These are phyloP conservation scores for Rhizoclosmatium globosum DNA, from an alignment of 192 early-diverging fungal species.

Conservation along the genomic window DNA sequence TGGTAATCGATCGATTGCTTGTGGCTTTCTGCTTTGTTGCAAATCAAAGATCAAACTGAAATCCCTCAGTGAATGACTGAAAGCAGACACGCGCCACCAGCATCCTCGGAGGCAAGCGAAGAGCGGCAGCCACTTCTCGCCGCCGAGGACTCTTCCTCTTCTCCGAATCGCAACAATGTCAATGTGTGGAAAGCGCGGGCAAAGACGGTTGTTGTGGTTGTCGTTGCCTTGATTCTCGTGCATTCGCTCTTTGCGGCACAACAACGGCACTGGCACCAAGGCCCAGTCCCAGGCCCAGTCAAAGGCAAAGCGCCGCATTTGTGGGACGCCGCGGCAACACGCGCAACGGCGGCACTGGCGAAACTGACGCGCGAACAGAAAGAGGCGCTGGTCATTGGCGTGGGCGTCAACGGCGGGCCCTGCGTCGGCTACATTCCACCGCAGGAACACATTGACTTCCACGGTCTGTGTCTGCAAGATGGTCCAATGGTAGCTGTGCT, in stretches of 20 bases:
- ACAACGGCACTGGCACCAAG: background rate
- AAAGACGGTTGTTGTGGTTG: no score
- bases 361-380: conserved; percentile 17
- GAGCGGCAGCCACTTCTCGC: no score
- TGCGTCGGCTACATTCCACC: conserved; percentile 63
- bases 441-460: conserved; percentile 50
- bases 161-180: background rate
- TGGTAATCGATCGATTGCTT: conserved; percentile 89
- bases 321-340: conserved; percentile 14
- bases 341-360: background rate
- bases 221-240: background rate
- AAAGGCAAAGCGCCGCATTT: conserved; percentile 7
- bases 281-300: background rate
- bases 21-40: conserved; percentile 84
- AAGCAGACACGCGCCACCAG: conserved; percentile 43
- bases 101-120: no score
- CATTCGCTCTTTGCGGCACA: background rate
- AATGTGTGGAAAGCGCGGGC: no score
- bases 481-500: conserved; percentile 42
- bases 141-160: background rate
- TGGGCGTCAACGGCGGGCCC: background rate
- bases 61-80: conserved; percentile 65
- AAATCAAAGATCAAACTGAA: conserved; percentile 64
- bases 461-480: conserved; percentile 65
- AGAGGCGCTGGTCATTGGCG: background rate